Base-by-base conservation (phyloP, 768 basidiomycete genomes). In the Psilocybe azurescens region DNA sequence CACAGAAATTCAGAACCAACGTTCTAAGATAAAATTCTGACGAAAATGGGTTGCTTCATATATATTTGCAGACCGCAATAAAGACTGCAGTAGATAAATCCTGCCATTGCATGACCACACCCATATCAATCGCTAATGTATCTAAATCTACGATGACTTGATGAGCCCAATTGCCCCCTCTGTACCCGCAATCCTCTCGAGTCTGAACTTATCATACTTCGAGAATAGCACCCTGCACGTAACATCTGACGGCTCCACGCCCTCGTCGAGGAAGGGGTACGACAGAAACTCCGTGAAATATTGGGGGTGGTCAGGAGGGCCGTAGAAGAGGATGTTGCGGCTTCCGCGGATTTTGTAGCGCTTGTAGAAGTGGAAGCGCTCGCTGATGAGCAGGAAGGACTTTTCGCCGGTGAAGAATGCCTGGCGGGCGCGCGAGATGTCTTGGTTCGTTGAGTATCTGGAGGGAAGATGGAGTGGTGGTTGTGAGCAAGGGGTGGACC, bases 331-430 rank as follows among this genome's bases (percentile, higher is more conserved):
- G 67, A 97, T 74, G 69, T 97, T 99, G 54, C 92, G 89, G 61
- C 94, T 93, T 5, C 97, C 97, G 66, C 95, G 83, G 54, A 99
- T 87, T 67, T 93, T 94, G 79, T 99, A 99, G 90, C 95, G 81
- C 65, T 93, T 87, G 82, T 94, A 98, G 75, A 99, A 99, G 75
- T 99, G 96, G 82, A 98, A 99, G n/a, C 97, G 88, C 72, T 99
- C 97, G 68, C 93, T 97, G 70, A 98, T 81, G 64, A 99, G 82
- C 32, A 99, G 74, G 81, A 99, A 94, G 0, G 90, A 81, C 66
- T 90, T 94, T 67, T 90, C 89, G 46, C 93, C 93, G 20, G 82
- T 83, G 84, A 97, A 98, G 80, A 99, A 99, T 0, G 90, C 86
- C 67, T 95, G 93, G 48, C 97, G 85, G 0, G 96, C 97, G 2